Evolutionary conservation across 176 grass and related monocot species (phyloP), one percentile per base, ranked within the genome.

Genomic region (Phyllostachys edulis): DNA sequence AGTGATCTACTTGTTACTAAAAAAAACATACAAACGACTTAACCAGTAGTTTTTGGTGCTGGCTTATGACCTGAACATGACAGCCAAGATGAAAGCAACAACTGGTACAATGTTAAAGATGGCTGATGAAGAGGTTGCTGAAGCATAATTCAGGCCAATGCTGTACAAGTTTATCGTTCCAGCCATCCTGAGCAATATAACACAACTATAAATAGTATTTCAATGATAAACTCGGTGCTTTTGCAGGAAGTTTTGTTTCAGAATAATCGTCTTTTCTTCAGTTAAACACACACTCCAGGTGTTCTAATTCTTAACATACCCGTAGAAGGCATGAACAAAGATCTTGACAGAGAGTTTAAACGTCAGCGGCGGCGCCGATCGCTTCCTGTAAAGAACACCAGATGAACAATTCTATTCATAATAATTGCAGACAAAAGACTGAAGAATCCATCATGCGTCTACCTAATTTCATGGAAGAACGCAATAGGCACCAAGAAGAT

Each of bases 21-120:
- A 42, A 69, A 2, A 14, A 26, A 9, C 4, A 5, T 3, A 51
- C 15, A 17, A 36, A 32, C 13, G 20, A 45, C 12, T 16, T 1
- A 29, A 69, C 2, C 27, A 67, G 17, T 21, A 1, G 18, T 34
- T 21, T 4, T 51, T 57, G 6, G 14, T 29, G 52, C 4, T 23
- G 3, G n/a, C 9, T 81, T 70, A n/a, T 73, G 39, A 89, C 94
- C 89, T 84, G 76, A 89, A 89, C 70, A 93, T 85, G 69, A 96
- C 65, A n/a, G 94, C 91, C 75, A 96, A n/a, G 67, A 96, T 78
- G 87, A 96, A 93, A 67, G 91, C 89, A 1, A 87, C 85, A 36
- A 96, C 94, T 9, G 94, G 91, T 18, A 96, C 87, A 67, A 96
- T 89, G 91, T 89, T 96, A 40, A 93, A 90, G 67, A 96, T 89